A percentile compares a stretch with the other conserved stretches of the same genome.
Evolutionary conservation across 768 basidiomycete species (phyloP).

Genomic region (Flagelloscypha sp.): DNA sequence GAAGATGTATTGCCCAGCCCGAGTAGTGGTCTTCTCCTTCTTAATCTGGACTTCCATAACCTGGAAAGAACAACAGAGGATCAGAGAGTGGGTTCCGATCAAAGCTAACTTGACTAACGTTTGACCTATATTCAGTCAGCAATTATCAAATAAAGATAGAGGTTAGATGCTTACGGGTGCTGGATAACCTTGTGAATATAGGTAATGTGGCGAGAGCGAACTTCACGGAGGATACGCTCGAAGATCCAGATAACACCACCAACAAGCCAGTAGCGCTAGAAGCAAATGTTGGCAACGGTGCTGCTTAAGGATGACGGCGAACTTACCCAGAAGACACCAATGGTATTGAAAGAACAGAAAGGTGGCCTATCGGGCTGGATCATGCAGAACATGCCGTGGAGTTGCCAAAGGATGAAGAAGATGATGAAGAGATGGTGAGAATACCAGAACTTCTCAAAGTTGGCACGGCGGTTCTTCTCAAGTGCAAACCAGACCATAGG

Average conservation of each 20-base stretch:
- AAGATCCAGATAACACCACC: constrained; percentile 79
- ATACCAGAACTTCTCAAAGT: constrained; percentile 90
- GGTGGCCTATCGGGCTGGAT: constrained; percentile 85
- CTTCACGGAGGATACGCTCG: constrained; percentile 88
- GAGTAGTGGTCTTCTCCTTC: constrained; percentile 79
- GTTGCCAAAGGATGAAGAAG: constrained; percentile 92
- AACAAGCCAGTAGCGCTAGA: constrained; percentile 80
- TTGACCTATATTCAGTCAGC: too few species aligned
- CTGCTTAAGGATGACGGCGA: neutral
- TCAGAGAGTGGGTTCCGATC: too few species aligned
- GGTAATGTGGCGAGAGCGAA: constrained; percentile 84
- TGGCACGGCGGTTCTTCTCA: constrained; percentile 68
- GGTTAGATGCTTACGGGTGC: too few species aligned
- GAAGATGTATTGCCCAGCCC: constrained; percentile 93
- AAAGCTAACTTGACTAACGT: too few species aligned
- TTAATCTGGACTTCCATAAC: constrained; percentile 96
- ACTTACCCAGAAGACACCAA: constrained; percentile 94
- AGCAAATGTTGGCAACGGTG: constrained; percentile 5
- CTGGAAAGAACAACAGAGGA: too few species aligned
- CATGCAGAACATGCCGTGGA: constrained; percentile 97
- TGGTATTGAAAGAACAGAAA: constrained; percentile 74
- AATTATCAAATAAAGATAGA: too few species aligned
- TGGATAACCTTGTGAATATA: constrained; percentile 93
- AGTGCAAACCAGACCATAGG: constrained; percentile 81
- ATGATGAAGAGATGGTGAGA: constrained; percentile 82